phyloP scores from a whole-genome alignment of 1,284 basidiomycete genomes.

The Abortiporus biennis region DNA sequence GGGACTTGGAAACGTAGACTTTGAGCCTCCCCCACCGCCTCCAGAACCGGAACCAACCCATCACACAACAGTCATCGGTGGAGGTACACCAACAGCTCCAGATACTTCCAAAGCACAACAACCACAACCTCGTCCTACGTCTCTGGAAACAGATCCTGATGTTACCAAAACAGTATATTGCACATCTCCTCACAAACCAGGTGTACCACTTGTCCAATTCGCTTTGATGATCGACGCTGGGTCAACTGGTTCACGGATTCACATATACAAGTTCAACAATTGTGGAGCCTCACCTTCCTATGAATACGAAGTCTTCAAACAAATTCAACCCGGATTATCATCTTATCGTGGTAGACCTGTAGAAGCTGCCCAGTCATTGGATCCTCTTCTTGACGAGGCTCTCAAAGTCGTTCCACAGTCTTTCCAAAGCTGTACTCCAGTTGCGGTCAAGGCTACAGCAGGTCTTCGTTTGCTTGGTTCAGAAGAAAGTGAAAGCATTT shows the following conservation, averaged over 20 bases:
- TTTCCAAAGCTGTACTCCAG: conserved; percentile 74
- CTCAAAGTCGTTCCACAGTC: conserved; percentile 67
- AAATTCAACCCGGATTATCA: conserved; percentile 81
- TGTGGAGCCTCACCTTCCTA: conserved; percentile 75
- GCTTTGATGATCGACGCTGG: conserved; percentile 98
- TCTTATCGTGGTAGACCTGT: conserved; percentile 50
- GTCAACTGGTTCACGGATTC: conserved; percentile 94
- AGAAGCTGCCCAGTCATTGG: conserved; percentile 77
- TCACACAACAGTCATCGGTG: conserved; percentile 15
- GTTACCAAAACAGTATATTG: conserved; percentile 64
- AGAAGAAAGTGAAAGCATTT: conserved; percentile 65
- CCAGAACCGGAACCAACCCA: conserved; percentile 5
- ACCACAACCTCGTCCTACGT: conserved; percentile 29
- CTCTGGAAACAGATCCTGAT: conserved; percentile 61
- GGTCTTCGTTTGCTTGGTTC: conserved; percentile 78
- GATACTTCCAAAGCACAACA: too few species aligned
- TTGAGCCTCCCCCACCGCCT: conserved; percentile 12
- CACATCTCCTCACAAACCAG: conserved; percentile 42
- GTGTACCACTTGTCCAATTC: conserved; percentile 73
- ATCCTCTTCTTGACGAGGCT: conserved; percentile 80
- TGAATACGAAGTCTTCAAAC: conserved; percentile 93
- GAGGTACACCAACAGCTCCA: conserved; percentile 16
- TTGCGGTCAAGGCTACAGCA: conserved; percentile 95
- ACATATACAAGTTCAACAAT: conserved; percentile 97
- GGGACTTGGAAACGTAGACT: conserved; percentile 5